A percentile compares a stretch with the other conserved stretches of the same genome.
Conservation (phyloP, 148 eudicot species). For the Pharnaceum exiguum region DNA sequence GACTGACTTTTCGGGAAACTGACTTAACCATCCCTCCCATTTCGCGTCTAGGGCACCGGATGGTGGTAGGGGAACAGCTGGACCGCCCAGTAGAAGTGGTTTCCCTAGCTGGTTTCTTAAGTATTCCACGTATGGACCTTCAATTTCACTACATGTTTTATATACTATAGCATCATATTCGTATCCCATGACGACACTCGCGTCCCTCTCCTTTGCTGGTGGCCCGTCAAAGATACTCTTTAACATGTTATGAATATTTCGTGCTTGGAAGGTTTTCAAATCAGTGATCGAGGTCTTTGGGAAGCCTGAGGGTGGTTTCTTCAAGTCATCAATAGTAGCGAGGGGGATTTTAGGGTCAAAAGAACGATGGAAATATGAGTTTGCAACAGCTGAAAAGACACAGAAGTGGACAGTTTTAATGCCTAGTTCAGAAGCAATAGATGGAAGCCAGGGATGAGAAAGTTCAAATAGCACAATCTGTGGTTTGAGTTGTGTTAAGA, state of each 20-base stretch:
- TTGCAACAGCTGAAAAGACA: constrained; percentile 31
- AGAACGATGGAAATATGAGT: constrained; percentile 30
- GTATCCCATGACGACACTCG: constrained; percentile 7
- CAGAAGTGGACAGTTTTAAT: constrained; percentile 36
- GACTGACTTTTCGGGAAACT: constrained; percentile 32
- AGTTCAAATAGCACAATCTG: constrained; percentile 39
- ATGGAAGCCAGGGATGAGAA: constrained; percentile 44
- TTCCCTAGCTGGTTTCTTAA: constrained; percentile 26
- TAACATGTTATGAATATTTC: constrained; percentile 31
- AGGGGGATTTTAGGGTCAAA: no score
- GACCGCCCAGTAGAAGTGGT: constrained; percentile 32
- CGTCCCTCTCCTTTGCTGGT: constrained; percentile 11
- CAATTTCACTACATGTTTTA: constrained; percentile 40
- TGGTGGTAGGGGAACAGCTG: constrained; percentile 26
- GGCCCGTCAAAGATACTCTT: constrained; percentile 27
- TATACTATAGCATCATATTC: constrained; percentile 31
- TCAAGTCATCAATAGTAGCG: constrained; percentile 28
- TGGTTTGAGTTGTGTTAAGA: constrained; percentile 32
- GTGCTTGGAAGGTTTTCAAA: constrained; percentile 37
- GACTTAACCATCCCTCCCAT: constrained; percentile 30
- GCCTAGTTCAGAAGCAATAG: constrained; percentile 31
- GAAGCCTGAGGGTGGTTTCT: constrained; percentile 30
- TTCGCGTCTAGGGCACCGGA: constrained; percentile 21
- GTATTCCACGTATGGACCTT: constrained; percentile 34
- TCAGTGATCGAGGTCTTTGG: constrained; percentile 33